These are phyloP conservation scores for Sphagnum magellanicum DNA, from an alignment of 228 moss, liverwort and hornwort genomes.

Conservation along the genomic window DNA sequence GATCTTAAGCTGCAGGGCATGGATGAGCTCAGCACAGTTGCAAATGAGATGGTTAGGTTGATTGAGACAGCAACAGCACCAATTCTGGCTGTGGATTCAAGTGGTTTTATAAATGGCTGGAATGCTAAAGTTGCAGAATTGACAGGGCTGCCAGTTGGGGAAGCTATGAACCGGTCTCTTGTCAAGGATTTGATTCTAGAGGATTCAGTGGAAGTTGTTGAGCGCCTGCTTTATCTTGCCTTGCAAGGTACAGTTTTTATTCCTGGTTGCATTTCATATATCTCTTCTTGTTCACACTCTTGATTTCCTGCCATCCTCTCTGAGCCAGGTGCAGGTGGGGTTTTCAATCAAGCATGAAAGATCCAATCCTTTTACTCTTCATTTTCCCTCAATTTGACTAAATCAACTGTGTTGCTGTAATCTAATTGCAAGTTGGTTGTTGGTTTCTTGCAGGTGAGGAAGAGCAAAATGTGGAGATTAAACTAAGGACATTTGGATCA, in stretches of 20 bases:
- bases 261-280: too few species aligned
- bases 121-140: conserved; percentile 95
- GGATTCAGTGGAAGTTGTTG: conserved; percentile 73
- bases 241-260: conserved; percentile 49
- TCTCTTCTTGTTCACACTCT: too few species aligned
- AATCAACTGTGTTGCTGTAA: not conserved
- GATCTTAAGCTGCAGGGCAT: conserved; percentile 89
- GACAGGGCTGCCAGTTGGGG: conserved; percentile 83
- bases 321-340: too few species aligned
- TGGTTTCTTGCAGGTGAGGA: conserved; percentile 60
- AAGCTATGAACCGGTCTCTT: conserved; percentile 88
- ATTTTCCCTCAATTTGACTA: too few species aligned
- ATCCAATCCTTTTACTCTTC: too few species aligned
- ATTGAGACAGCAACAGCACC: conserved; percentile 98
- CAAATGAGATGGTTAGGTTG: conserved; percentile 95
- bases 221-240: conserved; percentile 75
- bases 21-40: conserved; percentile 98
- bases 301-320: too few species aligned
- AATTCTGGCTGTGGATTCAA: conserved; percentile 83
- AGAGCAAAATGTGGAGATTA: conserved; percentile 90
- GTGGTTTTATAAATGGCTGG: conserved; percentile 89
- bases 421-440: too few species aligned
- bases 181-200: conserved; percentile 76
- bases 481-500: conserved; percentile 61
- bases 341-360: too few species aligned